These are phyloP conservation scores for Medicago lupulina DNA, from an alignment of 306 rosid genomes.

Conservation along the genomic window DNA sequence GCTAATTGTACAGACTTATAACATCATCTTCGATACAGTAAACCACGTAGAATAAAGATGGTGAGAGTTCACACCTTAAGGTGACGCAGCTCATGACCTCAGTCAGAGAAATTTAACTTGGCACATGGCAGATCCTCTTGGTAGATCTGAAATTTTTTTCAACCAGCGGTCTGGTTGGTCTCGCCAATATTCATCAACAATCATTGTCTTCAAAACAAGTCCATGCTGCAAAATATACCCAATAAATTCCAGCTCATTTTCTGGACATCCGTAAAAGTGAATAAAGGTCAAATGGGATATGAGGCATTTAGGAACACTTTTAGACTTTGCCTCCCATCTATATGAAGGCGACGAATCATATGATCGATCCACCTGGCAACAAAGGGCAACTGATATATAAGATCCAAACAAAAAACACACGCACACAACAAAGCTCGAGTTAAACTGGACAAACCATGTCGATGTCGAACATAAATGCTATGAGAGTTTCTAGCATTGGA, in stretches of 20 bases:
- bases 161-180: neutral
- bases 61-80: too few relatives aligned
- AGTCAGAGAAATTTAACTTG: neutral
- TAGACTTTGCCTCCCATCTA: neutral
- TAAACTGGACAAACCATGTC: neutral
- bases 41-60: too few relatives aligned
- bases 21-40: neutral
- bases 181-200: neutral
- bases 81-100: neutral
- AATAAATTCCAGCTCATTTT: constrained; percentile 6
- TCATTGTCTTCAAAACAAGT: constrained; percentile 17
- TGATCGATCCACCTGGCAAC: neutral
- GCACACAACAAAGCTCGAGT: neutral
- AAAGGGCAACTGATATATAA: neutral
- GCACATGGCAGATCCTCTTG: constrained; percentile 4
- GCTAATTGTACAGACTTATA: neutral
- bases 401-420: neutral
- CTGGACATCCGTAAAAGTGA: neutral
- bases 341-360: neutral
- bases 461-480: neutral
- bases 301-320: constrained; percentile 12
- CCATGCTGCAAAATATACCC: neutral
- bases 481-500: constrained; percentile 4
- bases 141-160: neutral
- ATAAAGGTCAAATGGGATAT: neutral